Conservation (phyloP, 225 moss, liverwort and hornwort species). For the Pseudoscleropodium purum region DNA sequence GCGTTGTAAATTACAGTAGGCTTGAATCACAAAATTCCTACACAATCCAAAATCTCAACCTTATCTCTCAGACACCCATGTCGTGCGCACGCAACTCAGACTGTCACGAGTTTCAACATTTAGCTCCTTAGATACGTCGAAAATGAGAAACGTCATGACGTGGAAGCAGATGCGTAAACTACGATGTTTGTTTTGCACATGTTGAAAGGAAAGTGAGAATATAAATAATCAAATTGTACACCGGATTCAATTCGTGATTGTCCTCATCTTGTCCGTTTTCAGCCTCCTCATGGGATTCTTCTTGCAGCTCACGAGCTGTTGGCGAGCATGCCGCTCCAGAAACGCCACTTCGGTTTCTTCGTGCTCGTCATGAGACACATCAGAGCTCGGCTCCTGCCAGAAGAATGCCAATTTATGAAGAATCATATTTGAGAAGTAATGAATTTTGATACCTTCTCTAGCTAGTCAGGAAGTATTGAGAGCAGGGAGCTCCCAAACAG, state of each 20-base stretch:
- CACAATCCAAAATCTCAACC: neutral
- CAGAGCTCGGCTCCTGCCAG: conserved; percentile 37
- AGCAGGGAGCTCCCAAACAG: neutral
- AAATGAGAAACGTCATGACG: neutral
- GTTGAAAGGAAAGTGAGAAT: neutral
- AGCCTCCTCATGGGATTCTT: conserved; percentile 56
- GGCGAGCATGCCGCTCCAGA: conserved; percentile 35
- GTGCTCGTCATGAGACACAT: conserved; percentile 37
- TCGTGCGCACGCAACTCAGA: neutral
- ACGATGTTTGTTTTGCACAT: neutral
- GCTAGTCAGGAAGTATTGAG: neutral
- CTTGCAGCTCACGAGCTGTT: conserved; percentile 59
- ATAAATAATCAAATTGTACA: neutral
- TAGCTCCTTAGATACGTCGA: neutral
- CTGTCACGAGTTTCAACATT: neutral
- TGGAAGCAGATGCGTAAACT: neutral
- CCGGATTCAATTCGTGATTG: conserved; percentile 72
- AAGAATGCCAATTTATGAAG: neutral
- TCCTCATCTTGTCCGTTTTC: conserved; percentile 77
- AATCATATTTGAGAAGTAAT: neutral
- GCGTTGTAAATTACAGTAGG: neutral
- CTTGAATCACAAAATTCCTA: neutral
- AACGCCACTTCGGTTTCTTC: conserved; percentile 58
- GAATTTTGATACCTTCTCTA: neutral
- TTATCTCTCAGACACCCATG: neutral